Base-by-base conservation (phyloP, 345 rosid genomes). In the Murraya paniculata region DNA sequence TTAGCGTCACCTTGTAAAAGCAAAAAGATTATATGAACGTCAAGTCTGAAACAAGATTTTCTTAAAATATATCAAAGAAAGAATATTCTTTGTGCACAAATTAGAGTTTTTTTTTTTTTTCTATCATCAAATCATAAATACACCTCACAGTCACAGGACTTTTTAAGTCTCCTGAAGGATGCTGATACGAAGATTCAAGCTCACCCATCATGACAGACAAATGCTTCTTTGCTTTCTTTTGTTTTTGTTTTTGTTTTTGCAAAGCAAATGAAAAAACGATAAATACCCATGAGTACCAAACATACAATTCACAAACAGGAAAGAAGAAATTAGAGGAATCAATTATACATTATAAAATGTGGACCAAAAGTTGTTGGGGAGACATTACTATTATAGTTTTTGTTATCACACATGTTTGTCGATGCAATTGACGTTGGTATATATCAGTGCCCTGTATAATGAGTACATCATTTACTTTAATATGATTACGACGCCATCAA, bases 401-500 rank as follows among this genome's bases (percentile, higher is more conserved):
- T 45, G 50, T 45, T 11, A 45, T 45, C 18, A 3, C 18, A 45
- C 50, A 13, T 13, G 50, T 13, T 45, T 45, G 50, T 45, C 50
- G 18, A 45, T 13, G 5, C 50, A 45, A 11, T 11, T 13, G 50
- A 4, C 0, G 13, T 45, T 45, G 11, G 50, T 41, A 41, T 0
- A 11, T 2, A 41, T 11, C 50, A 41, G 50, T 41, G 50, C 18
- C 3, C 13, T 11, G 50, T 38, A 14, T 8, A 25, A 45, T 39
- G 38, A 45, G 50, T 45, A 22, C 38, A n/a, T 68, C 76, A 33
- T n/a, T 41, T 21, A 48, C 38, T 61, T 57, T n/a, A 21, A 14
- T 74, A 53, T n/a, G 45, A 38, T 73, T 70, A 76, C 61, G 76
- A 80, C 77, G 64, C 64, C 16, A 68, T 33, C 39, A 35, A 25